Base-by-base conservation (phyloP, 805 yeast species). In the Candida adriatica region DNA sequence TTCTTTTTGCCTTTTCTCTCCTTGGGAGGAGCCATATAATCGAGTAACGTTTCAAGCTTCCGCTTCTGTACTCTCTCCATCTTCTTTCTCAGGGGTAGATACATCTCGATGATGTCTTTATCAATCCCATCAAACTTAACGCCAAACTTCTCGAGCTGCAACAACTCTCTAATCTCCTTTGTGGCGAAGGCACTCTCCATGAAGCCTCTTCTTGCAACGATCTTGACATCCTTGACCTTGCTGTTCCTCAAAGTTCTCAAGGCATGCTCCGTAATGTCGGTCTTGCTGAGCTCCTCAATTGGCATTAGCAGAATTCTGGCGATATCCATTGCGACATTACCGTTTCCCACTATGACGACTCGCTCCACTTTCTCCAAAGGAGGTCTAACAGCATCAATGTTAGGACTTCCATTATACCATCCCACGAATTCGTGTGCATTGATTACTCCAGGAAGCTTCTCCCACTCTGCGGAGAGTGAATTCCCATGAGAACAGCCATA, bases 331-430 rank as follows among this genome's bases (percentile, higher is more conserved):
- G 97, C 95, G 13, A 92, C 98, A 52, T 92, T 92, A 27, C 98
- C 98, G 55, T 88, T 90, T 6, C 99, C 99, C n/a, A 92, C 70
- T 19, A 92, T 79, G 1, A 81, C 73, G 2, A 86, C 95, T 23
- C 68, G 64, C 38, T 71, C 68, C 3, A 78, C 77, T 18, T 68
- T 58, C 3, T 67, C 65, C 45, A 90, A 63, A n/a, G 76, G 75
- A 5, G 85, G 81, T 14, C 64, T 56, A 11, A 65, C 52, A 15
- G 11, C 13, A 18, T 23, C 59, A 27, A 62, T 62, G 22, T 71
- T 76, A 0, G 96, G 95, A 45, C 79, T 81, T 0, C 95, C 94
- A 49, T 92, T 92, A 56, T 92, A 92, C 98, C 98, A 92, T 27
- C 85, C 92, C 16, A 92, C 97, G 61, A 92, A 82, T 35, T 77